Evolutionary conservation across 352 stramenopile genomes (phyloP).

Genomic region (Phytophthora pinifolia): DNA sequence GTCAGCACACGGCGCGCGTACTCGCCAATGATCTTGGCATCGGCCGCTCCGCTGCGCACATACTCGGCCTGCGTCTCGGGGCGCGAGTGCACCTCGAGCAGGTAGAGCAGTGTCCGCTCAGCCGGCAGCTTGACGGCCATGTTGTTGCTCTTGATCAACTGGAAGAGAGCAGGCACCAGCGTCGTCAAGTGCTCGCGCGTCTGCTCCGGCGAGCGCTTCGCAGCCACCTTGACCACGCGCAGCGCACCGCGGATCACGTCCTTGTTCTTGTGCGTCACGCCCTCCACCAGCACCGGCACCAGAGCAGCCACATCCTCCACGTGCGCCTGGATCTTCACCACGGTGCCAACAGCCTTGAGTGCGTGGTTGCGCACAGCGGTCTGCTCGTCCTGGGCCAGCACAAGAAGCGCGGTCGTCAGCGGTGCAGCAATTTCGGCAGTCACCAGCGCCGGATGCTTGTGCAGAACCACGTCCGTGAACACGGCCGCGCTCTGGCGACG

Average conservation of each 20-base stretch:
- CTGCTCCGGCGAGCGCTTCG: slow-evolving; percentile 62
- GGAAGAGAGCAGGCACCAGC: slow-evolving; percentile 80
- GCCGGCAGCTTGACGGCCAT: slow-evolving; percentile 86
- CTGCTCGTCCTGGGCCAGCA: slow-evolving; percentile 67
- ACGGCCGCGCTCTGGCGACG: slow-evolving; percentile 65
- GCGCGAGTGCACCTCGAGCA: slow-evolving; percentile 84
- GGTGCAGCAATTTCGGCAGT: slow-evolving; percentile 22
- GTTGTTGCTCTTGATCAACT: slow-evolving; percentile 89
- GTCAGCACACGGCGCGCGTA: slow-evolving; percentile 86
- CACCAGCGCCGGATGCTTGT: slow-evolving; percentile 44
- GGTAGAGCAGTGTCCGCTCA: slow-evolving; percentile 83
- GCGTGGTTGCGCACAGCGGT: slow-evolving; percentile 55
- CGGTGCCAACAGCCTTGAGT: slow-evolving; percentile 50
- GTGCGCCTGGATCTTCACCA: slow-evolving; percentile 54
- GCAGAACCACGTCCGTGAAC: slow-evolving; percentile 57
- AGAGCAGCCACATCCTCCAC: slow-evolving; percentile 35
- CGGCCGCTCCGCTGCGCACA: slow-evolving; percentile 44
- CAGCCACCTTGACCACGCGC: slow-evolving; percentile 71
- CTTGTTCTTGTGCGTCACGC: slow-evolving; percentile 77
- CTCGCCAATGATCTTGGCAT: slow-evolving; percentile 86
- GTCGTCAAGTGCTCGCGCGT: slow-evolving; percentile 51
- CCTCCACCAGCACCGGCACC: slow-evolving; percentile 59
- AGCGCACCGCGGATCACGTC: slow-evolving; percentile 73
- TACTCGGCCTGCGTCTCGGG: slow-evolving; percentile 82
- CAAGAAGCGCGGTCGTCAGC: slow-evolving; percentile 35